Conservation (phyloP, 2,329 filamentous ascomycete species). For the Macrophomina pseudophaseolina region DNA sequence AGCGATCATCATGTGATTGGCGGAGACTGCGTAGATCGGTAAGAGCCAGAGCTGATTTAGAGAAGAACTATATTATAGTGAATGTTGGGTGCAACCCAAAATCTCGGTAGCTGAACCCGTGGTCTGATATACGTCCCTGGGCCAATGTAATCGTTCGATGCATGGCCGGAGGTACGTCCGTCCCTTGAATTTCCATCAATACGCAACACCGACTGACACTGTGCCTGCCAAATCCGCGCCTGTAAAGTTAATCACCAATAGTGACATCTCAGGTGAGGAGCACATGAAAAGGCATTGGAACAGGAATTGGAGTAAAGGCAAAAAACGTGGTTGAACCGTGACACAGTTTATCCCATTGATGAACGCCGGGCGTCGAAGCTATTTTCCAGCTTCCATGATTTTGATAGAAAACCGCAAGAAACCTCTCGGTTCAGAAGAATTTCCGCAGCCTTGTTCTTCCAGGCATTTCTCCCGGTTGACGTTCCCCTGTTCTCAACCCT, state of each 20-base stretch:
- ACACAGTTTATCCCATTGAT: conserved; percentile 25
- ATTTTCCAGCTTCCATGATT: conserved; percentile 19
- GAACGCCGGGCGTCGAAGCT: conserved; percentile 19
- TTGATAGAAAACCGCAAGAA: conserved; percentile 37
- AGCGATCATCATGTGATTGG: no score
- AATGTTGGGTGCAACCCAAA: not conserved
- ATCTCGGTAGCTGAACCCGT: not conserved
- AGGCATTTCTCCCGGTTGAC: conserved; percentile 3
- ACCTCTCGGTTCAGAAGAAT: conserved; percentile 36
- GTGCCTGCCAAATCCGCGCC: not conserved
- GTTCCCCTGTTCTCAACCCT: not conserved
- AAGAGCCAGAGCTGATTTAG: not conserved
- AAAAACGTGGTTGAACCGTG: conserved; percentile 11
- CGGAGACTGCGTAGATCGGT: no score
- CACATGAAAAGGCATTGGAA: not conserved
- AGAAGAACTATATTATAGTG: not conserved
- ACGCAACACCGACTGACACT: not conserved
- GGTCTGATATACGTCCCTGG: not conserved
- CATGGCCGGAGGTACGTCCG: not conserved
- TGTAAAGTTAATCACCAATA: not conserved
- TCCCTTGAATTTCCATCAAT: not conserved
- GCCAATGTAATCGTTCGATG: not conserved
- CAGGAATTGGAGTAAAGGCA: not conserved
- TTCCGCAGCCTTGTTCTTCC: conserved; percentile 6
- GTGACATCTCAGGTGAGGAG: not conserved